Evolutionary conservation across 768 basidiomycete genomes (phyloP).

Genomic region (Collybia nuda): DNA sequence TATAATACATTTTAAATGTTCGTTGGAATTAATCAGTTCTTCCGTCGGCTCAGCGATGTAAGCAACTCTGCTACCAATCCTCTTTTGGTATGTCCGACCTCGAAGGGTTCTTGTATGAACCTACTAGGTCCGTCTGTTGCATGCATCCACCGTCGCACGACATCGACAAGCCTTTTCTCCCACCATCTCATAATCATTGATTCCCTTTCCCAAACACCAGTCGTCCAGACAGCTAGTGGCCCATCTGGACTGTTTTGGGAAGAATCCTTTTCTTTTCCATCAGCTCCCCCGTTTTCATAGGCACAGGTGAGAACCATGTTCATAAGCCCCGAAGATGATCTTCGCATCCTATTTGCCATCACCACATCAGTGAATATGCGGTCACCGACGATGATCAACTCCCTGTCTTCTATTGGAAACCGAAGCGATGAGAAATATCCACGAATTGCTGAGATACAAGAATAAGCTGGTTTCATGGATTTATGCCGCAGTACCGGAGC

Average conservation of each 20-base stretch:
- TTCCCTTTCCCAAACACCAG: slow-evolving; percentile 68
- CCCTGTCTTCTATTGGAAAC: slow-evolving; percentile 55
- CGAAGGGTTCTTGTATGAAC: too few species aligned
- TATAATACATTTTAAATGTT: too few species aligned
- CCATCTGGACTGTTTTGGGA: slow-evolving; percentile 26
- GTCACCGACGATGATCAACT: slow-evolving; percentile 87
- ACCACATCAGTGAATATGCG: slow-evolving; percentile 91
- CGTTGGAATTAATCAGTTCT: too few species aligned
- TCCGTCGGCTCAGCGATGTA: background rate
- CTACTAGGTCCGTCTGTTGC: background rate
- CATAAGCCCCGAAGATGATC: slow-evolving; percentile 4
- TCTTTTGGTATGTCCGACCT: too few species aligned
- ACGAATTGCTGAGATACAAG: slow-evolving; percentile 71
- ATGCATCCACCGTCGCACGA: slow-evolving; percentile 42
- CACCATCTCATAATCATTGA: slow-evolving; percentile 58
- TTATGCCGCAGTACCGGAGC: slow-evolving; percentile 83
- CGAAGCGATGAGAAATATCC: slow-evolving; percentile 69
- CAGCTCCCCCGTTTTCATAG: slow-evolving; percentile 23
- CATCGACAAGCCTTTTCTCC: slow-evolving; percentile 50
- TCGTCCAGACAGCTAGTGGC: slow-evolving; percentile 71
- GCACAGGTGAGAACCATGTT: slow-evolving; percentile 17
- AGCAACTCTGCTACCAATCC: slow-evolving; percentile 7
- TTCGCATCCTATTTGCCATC: slow-evolving; percentile 73
- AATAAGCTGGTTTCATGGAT: slow-evolving; percentile 76
- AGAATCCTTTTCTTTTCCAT: slow-evolving; percentile 23